Percentiles rank a stretch among this genome's conserved stretches.
These are phyloP conservation scores for Flaveria linearis DNA, from an alignment of 129 eudicot genomes.

Conservation along the genomic window DNA sequence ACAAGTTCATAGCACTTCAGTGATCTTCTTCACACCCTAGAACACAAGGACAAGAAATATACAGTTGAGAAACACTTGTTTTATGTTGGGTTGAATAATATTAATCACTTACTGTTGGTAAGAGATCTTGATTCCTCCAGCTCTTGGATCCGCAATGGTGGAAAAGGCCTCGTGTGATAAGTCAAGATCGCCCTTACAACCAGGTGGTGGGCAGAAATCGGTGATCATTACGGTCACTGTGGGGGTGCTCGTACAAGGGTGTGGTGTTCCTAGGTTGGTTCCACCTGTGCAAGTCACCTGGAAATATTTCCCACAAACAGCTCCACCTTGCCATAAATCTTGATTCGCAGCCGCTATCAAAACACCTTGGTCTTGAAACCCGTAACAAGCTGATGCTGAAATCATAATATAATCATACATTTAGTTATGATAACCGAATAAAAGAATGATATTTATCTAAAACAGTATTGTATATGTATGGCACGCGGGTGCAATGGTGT, in stretches of 20 bases:
- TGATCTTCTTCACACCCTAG: not conserved
- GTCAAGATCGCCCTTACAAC: constrained; percentile 6
- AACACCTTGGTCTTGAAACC: constrained; percentile 1
- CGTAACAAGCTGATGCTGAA: constrained; percentile 2
- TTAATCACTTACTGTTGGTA: not conserved
- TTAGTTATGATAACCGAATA: not conserved
- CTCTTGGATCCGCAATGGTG: not conserved
- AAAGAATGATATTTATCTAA: not conserved
- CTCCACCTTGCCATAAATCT: constrained; percentile 1
- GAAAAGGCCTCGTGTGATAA: constrained; percentile 13
- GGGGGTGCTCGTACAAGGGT: constrained; percentile 12
- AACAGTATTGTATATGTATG: not conserved
- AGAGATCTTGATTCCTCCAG: not conserved
- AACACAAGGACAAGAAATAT: not conserved
- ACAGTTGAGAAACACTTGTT: too few species aligned
- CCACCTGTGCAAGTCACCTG: not conserved
- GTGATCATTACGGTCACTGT: constrained; percentile 9
- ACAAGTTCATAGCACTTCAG: too few species aligned
- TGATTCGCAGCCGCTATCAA: constrained; percentile 6
- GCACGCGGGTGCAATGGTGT: not conserved
- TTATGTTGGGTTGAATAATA: not conserved
- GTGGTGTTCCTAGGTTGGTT: not conserved
- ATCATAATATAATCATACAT: not conserved
- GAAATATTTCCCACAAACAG: not conserved
- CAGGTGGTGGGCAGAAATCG: constrained; percentile 9